phyloP scores from a whole-genome alignment of 345 rosid species.

The Gossypium ekmanianum region DNA sequence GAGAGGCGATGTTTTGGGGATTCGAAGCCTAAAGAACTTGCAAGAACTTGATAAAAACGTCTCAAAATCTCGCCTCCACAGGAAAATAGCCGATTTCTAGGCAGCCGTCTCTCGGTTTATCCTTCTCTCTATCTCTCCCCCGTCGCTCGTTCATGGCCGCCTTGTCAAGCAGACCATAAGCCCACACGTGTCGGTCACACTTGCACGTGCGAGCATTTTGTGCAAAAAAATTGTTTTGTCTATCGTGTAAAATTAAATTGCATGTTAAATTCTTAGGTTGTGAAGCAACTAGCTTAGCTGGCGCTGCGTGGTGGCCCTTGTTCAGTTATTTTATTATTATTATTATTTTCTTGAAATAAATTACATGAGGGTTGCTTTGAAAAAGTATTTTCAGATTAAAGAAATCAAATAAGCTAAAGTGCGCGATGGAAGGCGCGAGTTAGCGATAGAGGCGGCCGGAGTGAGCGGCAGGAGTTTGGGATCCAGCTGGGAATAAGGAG shows the following conservation, averaged over 20 bases:
- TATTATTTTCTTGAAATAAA: not conserved
- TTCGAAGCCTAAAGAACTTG: slow-evolving; percentile 69
- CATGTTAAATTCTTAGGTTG: slow-evolving; percentile 31
- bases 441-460: slow-evolving; percentile 25
- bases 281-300: slow-evolving; percentile 5
- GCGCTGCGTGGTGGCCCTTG: slow-evolving; percentile 15
- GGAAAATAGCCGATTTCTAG: slow-evolving; percentile 71
- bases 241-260: slow-evolving; percentile 28
- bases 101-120: slow-evolving; percentile 10
- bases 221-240: not conserved
- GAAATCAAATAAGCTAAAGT: slow-evolving; percentile 8
- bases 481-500: slow-evolving; percentile 67
- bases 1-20: slow-evolving; percentile 43
- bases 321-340: not conserved
- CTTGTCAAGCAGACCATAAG: not conserved
- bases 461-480: slow-evolving; percentile 36
- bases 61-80: slow-evolving; percentile 44
- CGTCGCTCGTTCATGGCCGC: not conserved
- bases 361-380: too few relatives aligned
- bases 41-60: slow-evolving; percentile 42
- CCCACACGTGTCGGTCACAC: slow-evolving; percentile 4
- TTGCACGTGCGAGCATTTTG: slow-evolving; percentile 5
- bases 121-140: not conserved
- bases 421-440: slow-evolving; percentile 25
- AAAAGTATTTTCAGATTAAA: not conserved